phyloP scores from a whole-genome alignment of 345 rosid species.

The Microthlaspi erraticum region DNA sequence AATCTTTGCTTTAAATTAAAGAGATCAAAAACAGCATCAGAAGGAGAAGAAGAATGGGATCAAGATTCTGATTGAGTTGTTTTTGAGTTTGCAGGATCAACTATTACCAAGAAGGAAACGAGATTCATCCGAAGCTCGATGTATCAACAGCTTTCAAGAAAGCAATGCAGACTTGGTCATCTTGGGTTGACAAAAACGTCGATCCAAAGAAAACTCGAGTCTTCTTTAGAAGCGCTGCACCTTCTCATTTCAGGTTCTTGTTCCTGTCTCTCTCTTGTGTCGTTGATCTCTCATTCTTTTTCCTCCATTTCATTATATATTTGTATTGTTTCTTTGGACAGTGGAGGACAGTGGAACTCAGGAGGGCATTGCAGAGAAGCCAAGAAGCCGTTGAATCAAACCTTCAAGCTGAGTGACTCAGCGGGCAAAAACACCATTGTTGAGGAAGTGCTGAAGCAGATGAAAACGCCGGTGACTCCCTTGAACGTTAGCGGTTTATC shows the following conservation, averaged over 20 bases:
- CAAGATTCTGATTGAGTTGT: background rate
- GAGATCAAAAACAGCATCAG: background rate
- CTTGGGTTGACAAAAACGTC: conserved; percentile 80
- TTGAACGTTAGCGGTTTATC: conserved; percentile 72
- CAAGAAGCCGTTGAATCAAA: conserved; percentile 55
- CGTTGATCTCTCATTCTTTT: background rate
- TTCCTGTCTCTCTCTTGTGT: background rate
- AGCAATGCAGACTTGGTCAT: conserved; percentile 85
- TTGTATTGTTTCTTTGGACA: conserved; percentile 37
- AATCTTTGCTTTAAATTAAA: background rate
- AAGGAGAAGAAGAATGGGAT: conserved; percentile 19
- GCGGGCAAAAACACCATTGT: conserved; percentile 60
- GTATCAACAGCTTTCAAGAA: conserved; percentile 72
- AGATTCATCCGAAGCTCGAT: conserved; percentile 72
- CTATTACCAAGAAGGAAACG: conserved; percentile 88
- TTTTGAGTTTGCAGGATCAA: conserved; percentile 62
- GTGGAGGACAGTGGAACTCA: conserved; percentile 91
- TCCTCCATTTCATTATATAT: background rate
- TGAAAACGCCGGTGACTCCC: conserved; percentile 72
- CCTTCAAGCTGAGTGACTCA: conserved; percentile 39
- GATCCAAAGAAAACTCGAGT: conserved; percentile 72
- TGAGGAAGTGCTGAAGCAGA: conserved; percentile 61
- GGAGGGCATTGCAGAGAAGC: conserved; percentile 88
- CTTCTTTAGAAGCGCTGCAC: conserved; percentile 81
- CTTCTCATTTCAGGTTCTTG: conserved; percentile 88